A percentile compares a stretch with the other conserved stretches of the same genome.
Evolutionary conservation across 495 filamentous ascomycete species (phyloP).

Genomic region (Penicillium lividum): DNA sequence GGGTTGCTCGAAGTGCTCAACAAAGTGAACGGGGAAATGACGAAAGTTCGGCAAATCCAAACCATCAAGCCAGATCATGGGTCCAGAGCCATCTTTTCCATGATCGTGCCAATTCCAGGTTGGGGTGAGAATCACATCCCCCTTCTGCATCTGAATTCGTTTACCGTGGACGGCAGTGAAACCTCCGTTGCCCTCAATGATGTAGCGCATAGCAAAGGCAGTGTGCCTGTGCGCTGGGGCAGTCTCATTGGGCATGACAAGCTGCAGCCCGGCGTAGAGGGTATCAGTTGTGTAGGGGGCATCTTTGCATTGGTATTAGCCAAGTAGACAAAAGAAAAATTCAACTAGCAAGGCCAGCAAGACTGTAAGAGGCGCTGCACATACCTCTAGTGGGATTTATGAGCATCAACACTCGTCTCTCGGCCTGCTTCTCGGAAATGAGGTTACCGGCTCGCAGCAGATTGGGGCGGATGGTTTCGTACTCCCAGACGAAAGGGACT

Average conservation of each 20-base stretch:
- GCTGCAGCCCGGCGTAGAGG: conserved; percentile 52
- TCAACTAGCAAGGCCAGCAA: background rate
- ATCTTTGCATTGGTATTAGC: conserved; percentile 19
- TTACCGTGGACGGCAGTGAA: conserved; percentile 40
- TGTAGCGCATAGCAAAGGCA: conserved; percentile 56
- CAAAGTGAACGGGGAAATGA: background rate
- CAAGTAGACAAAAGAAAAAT: background rate
- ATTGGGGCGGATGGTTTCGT: conserved; percentile 40
- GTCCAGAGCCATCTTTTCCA: conserved; percentile 44
- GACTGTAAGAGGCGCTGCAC: background rate
- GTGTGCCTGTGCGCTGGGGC: conserved; percentile 50
- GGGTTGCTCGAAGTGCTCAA: conserved; percentile 32
- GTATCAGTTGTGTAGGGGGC: conserved; percentile 57
- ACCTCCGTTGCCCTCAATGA: conserved; percentile 51
- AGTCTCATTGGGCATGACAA: conserved; percentile 53
- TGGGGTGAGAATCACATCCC: conserved; percentile 55
- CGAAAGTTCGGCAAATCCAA: conserved; percentile 28
- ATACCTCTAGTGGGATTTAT: conserved; percentile 46
- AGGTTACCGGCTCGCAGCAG: conserved; percentile 43
- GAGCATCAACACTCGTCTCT: conserved; percentile 50
- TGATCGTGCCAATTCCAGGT: conserved; percentile 56
- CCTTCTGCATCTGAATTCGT: conserved; percentile 38
- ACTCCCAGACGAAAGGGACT: conserved; percentile 43
- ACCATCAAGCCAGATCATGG: conserved; percentile 57
- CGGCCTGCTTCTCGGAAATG: conserved; percentile 44